Conservation (phyloP, 2,329 filamentous ascomycete species). For the Chaetomium globosum region DNA sequence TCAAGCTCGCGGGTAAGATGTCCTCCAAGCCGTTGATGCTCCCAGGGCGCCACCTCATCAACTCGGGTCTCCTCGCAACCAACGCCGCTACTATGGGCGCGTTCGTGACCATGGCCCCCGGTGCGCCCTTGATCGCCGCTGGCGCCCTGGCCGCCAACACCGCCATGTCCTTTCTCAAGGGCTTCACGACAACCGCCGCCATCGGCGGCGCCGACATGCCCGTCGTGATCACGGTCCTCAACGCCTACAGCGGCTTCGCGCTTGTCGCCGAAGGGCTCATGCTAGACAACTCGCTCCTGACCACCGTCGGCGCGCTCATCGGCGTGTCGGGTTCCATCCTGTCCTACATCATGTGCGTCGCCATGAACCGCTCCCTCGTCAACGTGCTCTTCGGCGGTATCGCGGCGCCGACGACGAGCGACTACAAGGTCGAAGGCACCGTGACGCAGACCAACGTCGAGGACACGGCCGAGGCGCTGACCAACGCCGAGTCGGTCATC, state of each 20-base stretch:
- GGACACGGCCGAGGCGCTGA: constrained; percentile 74
- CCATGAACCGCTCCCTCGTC: constrained; percentile 87
- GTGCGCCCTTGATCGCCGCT: constrained; percentile 76
- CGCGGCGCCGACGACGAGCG: constrained; percentile 60
- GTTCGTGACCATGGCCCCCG: constrained; percentile 80
- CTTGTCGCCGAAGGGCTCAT: constrained; percentile 90
- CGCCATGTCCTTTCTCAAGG: constrained; percentile 78
- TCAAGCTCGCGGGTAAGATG: constrained; percentile 83
- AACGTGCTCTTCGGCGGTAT: constrained; percentile 89
- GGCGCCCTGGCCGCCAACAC: constrained; percentile 76
- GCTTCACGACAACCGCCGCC: constrained; percentile 82
- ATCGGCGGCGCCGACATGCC: constrained; percentile 95
- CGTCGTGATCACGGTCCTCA: constrained; percentile 86
- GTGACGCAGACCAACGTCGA: constrained; percentile 79
- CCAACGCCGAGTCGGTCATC: constrained; percentile 80
- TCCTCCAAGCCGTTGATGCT: constrained; percentile 73
- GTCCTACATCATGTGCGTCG: constrained; percentile 83
- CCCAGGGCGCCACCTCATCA: constrained; percentile 74
- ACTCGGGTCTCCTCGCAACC: constrained; percentile 70
- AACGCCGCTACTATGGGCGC: constrained; percentile 83
- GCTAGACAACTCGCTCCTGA: constrained; percentile 83
- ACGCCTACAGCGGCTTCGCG: constrained; percentile 88
- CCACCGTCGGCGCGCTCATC: constrained; percentile 82
- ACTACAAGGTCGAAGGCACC: constrained; percentile 77
- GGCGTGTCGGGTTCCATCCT: constrained; percentile 87